Percentiles rank a stretch among this genome's conserved stretches.
Conservation (phyloP, 805 yeast species). For the Candida caryicola region DNA sequence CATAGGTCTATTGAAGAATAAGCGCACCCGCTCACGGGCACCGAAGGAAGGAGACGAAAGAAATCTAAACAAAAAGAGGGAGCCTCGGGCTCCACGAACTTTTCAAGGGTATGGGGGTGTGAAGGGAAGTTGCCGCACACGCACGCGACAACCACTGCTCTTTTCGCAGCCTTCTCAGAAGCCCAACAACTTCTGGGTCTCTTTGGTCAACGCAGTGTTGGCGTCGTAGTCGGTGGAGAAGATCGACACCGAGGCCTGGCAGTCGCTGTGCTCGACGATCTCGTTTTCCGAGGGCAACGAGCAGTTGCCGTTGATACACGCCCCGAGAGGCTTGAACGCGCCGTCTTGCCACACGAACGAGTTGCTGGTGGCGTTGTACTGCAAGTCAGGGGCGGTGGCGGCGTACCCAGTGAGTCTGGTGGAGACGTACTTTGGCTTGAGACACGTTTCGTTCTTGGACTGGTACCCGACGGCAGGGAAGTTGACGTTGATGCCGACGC, state of each 20-base stretch:
- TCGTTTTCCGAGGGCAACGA: constrained; percentile 42
- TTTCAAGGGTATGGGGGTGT: too few species aligned
- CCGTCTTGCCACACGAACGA: constrained; percentile 15
- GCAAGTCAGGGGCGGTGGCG: constrained; percentile 28
- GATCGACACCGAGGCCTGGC: constrained; percentile 24
- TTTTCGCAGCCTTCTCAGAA: too few species aligned
- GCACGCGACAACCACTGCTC: too few species aligned
- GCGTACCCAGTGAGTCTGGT: constrained; percentile 47
- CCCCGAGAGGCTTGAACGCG: constrained; percentile 17
- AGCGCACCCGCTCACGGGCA: too few species aligned
- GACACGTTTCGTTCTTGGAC: constrained; percentile 37
- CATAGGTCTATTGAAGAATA: too few species aligned
- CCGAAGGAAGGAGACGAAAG: too few species aligned
- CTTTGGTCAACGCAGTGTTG: constrained; percentile 13
- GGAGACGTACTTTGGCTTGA: constrained; percentile 40
- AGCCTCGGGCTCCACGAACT: too few species aligned
- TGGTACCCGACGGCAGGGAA: constrained; percentile 41
- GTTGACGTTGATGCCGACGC: constrained; percentile 49
- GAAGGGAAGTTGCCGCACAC: too few species aligned
- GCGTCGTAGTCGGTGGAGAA: constrained; percentile 32
- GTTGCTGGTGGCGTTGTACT: constrained; percentile 41
- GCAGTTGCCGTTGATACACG: constrained; percentile 43
- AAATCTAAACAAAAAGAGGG: too few species aligned
- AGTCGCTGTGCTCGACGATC: constrained; percentile 25
- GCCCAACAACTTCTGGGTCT: constrained; percentile 11